Evolutionary conservation across 176 grass and related monocot genomes (phyloP).

Genomic region (Musa troglodytarum): DNA sequence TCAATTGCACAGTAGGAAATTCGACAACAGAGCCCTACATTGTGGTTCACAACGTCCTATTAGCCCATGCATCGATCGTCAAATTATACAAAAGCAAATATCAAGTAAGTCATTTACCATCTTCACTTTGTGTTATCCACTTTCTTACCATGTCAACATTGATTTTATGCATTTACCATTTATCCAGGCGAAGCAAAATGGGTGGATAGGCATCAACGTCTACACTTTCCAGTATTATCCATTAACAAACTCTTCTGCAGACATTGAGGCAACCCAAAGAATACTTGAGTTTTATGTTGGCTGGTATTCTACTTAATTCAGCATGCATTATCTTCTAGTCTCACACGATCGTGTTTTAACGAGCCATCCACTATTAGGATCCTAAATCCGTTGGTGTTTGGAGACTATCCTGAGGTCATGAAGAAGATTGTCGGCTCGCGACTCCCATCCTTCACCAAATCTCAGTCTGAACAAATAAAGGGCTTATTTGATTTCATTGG

Average conservation of each 20-base stretch:
- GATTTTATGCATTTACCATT: no score
- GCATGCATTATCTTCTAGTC: no score
- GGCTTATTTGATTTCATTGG: slow-evolving; percentile 51
- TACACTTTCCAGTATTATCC: slow-evolving; percentile 37
- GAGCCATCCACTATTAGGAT: background rate
- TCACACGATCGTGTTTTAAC: no score
- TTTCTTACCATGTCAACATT: background rate
- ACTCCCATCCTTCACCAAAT: slow-evolving; percentile 32
- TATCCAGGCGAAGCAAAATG: slow-evolving; percentile 31
- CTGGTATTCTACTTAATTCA: slow-evolving; percentile 27
- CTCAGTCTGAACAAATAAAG: slow-evolving; percentile 27
- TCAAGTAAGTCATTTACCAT: slow-evolving; percentile 24
- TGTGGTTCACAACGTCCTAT: slow-evolving; percentile 30
- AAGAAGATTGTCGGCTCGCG: slow-evolving; percentile 38
- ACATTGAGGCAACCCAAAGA: slow-evolving; percentile 36
- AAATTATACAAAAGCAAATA: slow-evolving; percentile 48
- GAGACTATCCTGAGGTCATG: slow-evolving; percentile 52
- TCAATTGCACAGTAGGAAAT: slow-evolving; percentile 43
- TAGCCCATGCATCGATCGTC: slow-evolving; percentile 42
- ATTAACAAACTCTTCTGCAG: slow-evolving; percentile 30
- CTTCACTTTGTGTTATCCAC: no score
- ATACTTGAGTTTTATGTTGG: slow-evolving; percentile 16
- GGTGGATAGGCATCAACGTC: slow-evolving; percentile 38
- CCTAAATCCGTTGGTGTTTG: slow-evolving; percentile 10
- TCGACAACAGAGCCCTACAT: slow-evolving; percentile 55